Evolutionary conservation across 345 rosid genomes (phyloP).

Genomic region (Rhodamnia argentea): DNA sequence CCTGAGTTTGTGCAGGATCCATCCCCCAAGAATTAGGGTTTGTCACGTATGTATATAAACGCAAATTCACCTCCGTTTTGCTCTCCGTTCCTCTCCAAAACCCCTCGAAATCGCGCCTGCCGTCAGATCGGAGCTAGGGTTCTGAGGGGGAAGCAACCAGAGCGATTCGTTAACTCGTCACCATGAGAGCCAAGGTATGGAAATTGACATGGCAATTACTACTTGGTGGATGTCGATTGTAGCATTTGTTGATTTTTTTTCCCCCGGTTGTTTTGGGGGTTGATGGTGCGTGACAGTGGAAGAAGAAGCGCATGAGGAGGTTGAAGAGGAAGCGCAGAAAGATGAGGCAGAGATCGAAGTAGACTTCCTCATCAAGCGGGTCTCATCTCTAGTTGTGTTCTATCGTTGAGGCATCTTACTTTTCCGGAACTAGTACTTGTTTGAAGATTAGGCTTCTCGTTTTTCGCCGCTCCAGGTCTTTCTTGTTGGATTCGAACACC

Average conservation of each 20-base stretch:
- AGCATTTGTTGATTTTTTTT: not conserved
- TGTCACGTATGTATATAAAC: not conserved
- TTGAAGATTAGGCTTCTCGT: not conserved
- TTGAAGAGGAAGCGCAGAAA: slow-evolving; percentile 99
- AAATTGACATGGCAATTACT: not conserved
- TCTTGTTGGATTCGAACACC: not conserved
- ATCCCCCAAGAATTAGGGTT: not conserved
- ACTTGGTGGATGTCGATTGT: not conserved
- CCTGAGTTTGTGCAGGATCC: not conserved
- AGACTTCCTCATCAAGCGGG: slow-evolving; percentile 8
- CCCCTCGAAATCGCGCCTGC: not conserved
- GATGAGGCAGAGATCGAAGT: slow-evolving; percentile 99
- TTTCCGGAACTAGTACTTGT: not conserved
- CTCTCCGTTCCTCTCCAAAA: not conserved
- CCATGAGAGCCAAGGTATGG: slow-evolving; percentile 88
- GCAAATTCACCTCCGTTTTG: not conserved
- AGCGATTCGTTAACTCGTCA: not conserved
- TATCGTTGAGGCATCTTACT: not conserved
- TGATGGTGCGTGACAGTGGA: slow-evolving; percentile 47
- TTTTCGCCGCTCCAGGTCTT: not conserved
- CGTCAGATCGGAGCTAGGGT: slow-evolving; percentile 3
- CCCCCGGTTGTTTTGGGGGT: not conserved
- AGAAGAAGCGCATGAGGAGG: slow-evolving; percentile 99
- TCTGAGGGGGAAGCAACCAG: not conserved
- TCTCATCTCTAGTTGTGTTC: not conserved